Base-by-base conservation (phyloP, 208 protist species). In the Leptomonas pyrrhocoris region DNA sequence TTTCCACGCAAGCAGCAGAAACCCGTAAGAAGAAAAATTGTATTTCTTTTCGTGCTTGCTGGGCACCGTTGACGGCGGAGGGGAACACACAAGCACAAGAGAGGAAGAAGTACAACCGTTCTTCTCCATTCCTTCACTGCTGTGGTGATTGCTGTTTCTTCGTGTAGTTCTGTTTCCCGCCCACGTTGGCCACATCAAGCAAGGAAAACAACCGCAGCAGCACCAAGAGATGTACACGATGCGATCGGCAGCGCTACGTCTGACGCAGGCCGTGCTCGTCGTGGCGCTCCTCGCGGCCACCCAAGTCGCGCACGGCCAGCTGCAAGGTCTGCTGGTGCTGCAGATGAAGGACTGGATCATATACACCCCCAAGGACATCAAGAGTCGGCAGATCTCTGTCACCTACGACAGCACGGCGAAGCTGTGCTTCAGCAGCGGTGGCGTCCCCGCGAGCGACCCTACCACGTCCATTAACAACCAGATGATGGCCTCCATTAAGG, bases 311-410 rank as follows among this genome's bases (percentile, higher is more conserved):
- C 34, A 60, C 16, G 68, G 43, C 27, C 54, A 55, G 30, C 49
- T 73, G 49, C 74, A 46, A 2, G 68, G 68, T 71, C 56, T 75
- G 38, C 34, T 81, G 43, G 0, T 63, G 23, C 50, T 81, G 18
- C 76, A 81, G 59, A 73, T 81, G 42, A 51, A 49, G 3, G 70
- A 64, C n/a, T 73, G 75, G 65, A 67, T 62, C 34, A 50, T 30
- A 9, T 59, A 62, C 23, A 49, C 65, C 9, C 36, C 40, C 11
- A 21, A 19, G 19, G 34, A 27, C 15, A 43, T 67, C 16, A 2
- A 23, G 12, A 16, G 18, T 8, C 40, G 51, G 42, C 36, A 55
- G 23, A 45, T 9, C 31, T 11, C 34, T 1, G 63, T 70, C 16
- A 65, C 62, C 27, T 74, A 62, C 54, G 9, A 6, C 21, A 54